Evolutionary conservation across 2,329 filamentous ascomycete species (phyloP).

Genomic region (Talaromyces sp.): DNA sequence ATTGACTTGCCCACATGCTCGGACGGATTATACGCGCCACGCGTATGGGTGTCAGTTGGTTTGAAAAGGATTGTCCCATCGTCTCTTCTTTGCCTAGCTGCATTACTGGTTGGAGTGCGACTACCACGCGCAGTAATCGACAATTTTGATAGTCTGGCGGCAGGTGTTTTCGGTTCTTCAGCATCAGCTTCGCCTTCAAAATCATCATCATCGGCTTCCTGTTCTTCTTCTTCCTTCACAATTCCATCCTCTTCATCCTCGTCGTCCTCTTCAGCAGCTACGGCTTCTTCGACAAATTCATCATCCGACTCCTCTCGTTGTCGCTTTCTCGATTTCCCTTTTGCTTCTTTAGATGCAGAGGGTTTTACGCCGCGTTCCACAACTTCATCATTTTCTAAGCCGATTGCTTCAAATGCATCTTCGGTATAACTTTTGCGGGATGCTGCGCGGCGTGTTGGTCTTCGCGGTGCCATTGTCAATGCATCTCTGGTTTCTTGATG

Average conservation of each 20-base stretch:
- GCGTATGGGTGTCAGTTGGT: conserved; percentile 32
- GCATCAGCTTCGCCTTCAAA: not conserved
- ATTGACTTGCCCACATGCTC: conserved; percentile 41
- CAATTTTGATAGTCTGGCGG: not conserved
- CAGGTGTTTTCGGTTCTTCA: not conserved
- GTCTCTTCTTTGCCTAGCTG: conserved; percentile 19
- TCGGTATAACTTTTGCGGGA: conserved; percentile 32
- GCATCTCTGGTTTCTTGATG: too few species aligned
- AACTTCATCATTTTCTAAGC: conserved; percentile 28
- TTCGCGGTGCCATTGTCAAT: conserved; percentile 24
- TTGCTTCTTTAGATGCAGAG: conserved; percentile 17
- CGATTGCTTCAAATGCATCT: conserved; percentile 35
- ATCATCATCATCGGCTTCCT: not conserved
- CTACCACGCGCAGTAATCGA: not conserved
- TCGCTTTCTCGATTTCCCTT: conserved; percentile 18
- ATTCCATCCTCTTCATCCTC: conserved; percentile 13
- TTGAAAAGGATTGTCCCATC: conserved; percentile 22
- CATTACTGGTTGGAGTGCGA: not conserved
- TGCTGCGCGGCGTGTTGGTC: conserved; percentile 33
- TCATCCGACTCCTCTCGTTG: conserved; percentile 22
- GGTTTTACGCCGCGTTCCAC: conserved; percentile 32
- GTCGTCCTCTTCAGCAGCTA: conserved; percentile 14
- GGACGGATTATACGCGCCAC: conserved; percentile 35
- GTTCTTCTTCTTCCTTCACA: conserved; percentile 17
- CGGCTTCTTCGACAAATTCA: conserved; percentile 18